Evolutionary conservation across 805 yeast genomes (phyloP), one percentile per base, ranked within the genome.

Genomic region (Saccharomycopsis guyanensis): DNA sequence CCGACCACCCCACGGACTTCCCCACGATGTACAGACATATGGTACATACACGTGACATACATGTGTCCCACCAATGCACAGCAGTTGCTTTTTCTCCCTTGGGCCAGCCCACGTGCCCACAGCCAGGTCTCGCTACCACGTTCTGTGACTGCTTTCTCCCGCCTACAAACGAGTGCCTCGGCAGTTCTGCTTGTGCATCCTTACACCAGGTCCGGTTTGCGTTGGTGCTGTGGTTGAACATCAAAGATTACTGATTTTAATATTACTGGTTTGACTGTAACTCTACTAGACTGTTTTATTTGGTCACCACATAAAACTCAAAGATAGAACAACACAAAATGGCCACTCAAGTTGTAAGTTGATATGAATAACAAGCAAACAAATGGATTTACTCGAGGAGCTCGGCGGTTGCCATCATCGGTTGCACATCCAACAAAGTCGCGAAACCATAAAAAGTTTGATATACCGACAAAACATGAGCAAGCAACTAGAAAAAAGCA

Each of bases 331-430:
- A 37, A 18, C 6, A 18, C 25, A 37, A 45, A 37, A 50, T 50
- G 53, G 53, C 50, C 36, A 50, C 53, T 38, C 47, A 50, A 50
- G 44, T 47, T 46, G 53, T 50, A 50, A 34, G 53, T 50, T 18
- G 29, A 15, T 15, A 38, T 10, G 27, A 24, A 29, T 6, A 19
- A 15, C 13, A 19, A 35, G 45, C 3, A 40, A 15, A 38, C 24
- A 27, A 23, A n/a, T 29, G 13, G 12, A 29, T 29, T 13, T 13
- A 29, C 12, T 13, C 32, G 32, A 34, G 20, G 37, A 34, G 10
- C 18, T 18, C 20, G 20, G 20, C 37, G 20, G 37, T 34, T 34
- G 29, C 29, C 29, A 25, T n/a, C n/a, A 25, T 25, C 10, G 10
- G 29, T 25, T 25, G 10, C 29, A 10, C 29, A 10, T 7, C 29